Evolutionary conservation across 148 eudicot species (phyloP).

Genomic region (Linanthus parryae): DNA sequence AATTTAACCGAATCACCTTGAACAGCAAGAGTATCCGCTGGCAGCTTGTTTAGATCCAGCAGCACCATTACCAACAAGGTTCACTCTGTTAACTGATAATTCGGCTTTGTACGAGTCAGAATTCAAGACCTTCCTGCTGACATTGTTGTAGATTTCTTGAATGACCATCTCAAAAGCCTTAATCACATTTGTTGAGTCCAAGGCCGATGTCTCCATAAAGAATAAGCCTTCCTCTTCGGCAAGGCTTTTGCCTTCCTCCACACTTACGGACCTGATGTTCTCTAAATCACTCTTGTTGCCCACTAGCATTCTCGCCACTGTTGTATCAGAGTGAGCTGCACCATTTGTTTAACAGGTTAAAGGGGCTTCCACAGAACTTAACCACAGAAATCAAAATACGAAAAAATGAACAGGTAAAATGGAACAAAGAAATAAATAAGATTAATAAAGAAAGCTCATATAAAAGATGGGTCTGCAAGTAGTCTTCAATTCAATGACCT

Average conservation of each 20-base stretch:
- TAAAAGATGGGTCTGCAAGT: no score
- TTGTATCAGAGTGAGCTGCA: slow-evolving; percentile 47
- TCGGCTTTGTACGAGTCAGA: slow-evolving; percentile 48
- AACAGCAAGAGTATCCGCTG: slow-evolving; percentile 30
- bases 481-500: no score
- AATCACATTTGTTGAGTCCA: slow-evolving; percentile 36
- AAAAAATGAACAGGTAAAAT: no score
- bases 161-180: slow-evolving; percentile 41
- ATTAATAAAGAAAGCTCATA: no score
- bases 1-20: no score
- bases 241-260: slow-evolving; percentile 36
- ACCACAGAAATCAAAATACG: no score
- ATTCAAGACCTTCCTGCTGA: slow-evolving; percentile 45
- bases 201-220: slow-evolving; percentile 45
- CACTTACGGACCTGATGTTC: slow-evolving; percentile 35
- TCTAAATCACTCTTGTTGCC: slow-evolving; percentile 42
- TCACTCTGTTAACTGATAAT: slow-evolving; percentile 37
- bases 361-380: no score
- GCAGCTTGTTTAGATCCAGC: slow-evolving; percentile 22
- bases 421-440: no score
- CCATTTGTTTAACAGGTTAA: no score
- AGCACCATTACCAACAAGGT: slow-evolving; percentile 25
- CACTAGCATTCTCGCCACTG: slow-evolving; percentile 41
- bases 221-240: slow-evolving; percentile 39
- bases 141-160: slow-evolving; percentile 41